Evolutionary conservation across 192 early-diverging fungal species (phyloP).

Genomic region (Dissophora ornata): DNA sequence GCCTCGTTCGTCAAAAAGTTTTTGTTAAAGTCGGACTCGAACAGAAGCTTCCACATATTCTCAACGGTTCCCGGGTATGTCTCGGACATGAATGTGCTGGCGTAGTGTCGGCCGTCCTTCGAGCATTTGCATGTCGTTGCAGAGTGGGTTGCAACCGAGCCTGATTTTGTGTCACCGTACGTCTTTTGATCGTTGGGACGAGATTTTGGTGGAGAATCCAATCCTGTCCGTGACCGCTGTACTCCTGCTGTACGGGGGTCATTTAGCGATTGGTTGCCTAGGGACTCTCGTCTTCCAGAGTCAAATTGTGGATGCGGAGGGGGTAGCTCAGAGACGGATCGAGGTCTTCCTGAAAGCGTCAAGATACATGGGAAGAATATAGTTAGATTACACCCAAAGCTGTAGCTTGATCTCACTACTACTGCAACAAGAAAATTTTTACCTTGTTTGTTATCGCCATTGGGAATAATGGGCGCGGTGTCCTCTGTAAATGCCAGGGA

Average conservation of each 20-base stretch:
- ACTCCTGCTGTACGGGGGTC: no score
- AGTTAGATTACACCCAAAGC: no score
- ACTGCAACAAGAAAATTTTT: no score
- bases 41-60: constrained; percentile 65
- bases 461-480: constrained; percentile 18
- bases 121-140: constrained; percentile 63
- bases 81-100: constrained; percentile 56
- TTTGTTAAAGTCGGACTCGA: constrained; percentile 59
- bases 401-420: no score
- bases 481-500: constrained; percentile 9
- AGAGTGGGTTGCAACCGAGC: neutral
- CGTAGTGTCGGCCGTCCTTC: constrained; percentile 57
- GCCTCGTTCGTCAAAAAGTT: constrained; percentile 58
- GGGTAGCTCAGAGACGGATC: constrained; percentile 41
- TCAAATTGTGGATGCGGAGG: constrained; percentile 24
- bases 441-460: constrained; percentile 22
- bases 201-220: neutral
- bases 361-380: no score
- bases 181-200: neutral
- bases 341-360: constrained; percentile 11
- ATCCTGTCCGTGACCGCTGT: neutral
- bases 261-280: neutral
- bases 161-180: neutral
- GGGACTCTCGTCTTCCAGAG: neutral
- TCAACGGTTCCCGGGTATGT: constrained; percentile 60